Evolutionary conservation across 768 basidiomycete genomes (phyloP), one percentile per base, ranked within the genome.

Genomic region (Agaricus subrufescens): DNA sequence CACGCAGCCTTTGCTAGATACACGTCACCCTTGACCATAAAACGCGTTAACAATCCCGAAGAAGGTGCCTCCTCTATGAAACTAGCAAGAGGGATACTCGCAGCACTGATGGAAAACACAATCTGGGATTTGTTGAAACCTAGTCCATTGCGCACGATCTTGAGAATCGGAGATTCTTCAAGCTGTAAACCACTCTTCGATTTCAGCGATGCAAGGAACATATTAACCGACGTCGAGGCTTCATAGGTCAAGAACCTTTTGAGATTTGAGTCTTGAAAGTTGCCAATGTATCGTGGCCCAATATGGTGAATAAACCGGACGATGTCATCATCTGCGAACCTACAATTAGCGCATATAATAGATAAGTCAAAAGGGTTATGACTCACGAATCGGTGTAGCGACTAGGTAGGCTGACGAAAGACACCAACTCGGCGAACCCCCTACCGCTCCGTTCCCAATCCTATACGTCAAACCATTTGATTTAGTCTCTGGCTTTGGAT

Each of bases 221-320:
- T 89, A 65, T 89, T 92, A 52, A 94, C 75, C 0, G 90, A 90
- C 0, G 91, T 91, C 4, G 87, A 83, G 0, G 89, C 88, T 61
- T 91, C 88, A 66, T 94, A 94, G 0, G 91, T 94, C 47, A 94
- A 71, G 66, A 92, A 92, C 45, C 81, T 85, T 60, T 84, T 73
- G 37, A 93, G 76, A 2, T 79, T 66, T 8, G 76, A 77, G 47
- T 91, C 87, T 65, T 91, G 91, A 67, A 92, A 91, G 44, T 83
- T 84, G 23, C 83, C 85, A 1, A 75, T 74, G 58, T 94, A 94
- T 44, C 86, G 81, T 8, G 91, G 91, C 3, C 91, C 88, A 10
- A 94, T 81, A 62, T 91, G 88, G 63, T 93, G 86, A 37, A 91
- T 78, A 45, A 94, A 78, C 14, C 87, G 80, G 5, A 85, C 83